Conservation (phyloP, 768 basidiomycete species). For the Lactarius akahatsu region DNA sequence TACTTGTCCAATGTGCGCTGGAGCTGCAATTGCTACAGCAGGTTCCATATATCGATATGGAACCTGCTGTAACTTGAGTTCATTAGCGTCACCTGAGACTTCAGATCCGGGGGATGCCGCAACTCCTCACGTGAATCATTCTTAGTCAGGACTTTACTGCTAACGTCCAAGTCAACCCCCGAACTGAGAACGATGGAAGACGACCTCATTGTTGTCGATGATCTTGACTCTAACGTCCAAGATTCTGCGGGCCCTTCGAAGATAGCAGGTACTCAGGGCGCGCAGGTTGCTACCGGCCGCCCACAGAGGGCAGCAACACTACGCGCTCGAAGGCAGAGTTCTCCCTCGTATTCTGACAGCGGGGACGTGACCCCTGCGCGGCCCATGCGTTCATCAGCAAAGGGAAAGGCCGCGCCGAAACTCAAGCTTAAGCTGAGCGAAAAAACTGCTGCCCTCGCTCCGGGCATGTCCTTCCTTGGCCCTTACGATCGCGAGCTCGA, state of each 20-base stretch:
- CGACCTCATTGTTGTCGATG: constrained; percentile 62
- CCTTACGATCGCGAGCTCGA: constrained; percentile 93
- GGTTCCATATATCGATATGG: too few species aligned
- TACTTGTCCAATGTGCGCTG: too few species aligned
- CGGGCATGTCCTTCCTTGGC: constrained; percentile 86
- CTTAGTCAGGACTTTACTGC: background rate
- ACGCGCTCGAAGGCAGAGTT: constrained; percentile 31
- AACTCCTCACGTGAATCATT: background rate
- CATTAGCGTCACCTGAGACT: too few species aligned
- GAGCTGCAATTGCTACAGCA: too few species aligned
- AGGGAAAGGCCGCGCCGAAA: constrained; percentile 56
- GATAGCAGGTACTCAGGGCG: constrained; percentile 14
- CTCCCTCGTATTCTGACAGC: constrained; percentile 29
- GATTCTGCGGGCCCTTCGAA: constrained; percentile 34
- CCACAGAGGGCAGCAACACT: constrained; percentile 28
- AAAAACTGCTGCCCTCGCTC: constrained; percentile 74
- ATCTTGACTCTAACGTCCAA: constrained; percentile 47
- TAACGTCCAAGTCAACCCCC: background rate
- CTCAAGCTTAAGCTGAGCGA: constrained; percentile 87
- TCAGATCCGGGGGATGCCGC: too few species aligned
- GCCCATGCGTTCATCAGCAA: constrained; percentile 50
- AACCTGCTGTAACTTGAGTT: too few species aligned
- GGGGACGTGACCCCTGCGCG: constrained; percentile 37
- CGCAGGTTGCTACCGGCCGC: constrained; percentile 28
- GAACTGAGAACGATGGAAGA: constrained; percentile 45